These are phyloP conservation scores for Colletotrichum spinosum DNA, from an alignment of 2,329 filamentous ascomycete genomes.

Conservation along the genomic window DNA sequence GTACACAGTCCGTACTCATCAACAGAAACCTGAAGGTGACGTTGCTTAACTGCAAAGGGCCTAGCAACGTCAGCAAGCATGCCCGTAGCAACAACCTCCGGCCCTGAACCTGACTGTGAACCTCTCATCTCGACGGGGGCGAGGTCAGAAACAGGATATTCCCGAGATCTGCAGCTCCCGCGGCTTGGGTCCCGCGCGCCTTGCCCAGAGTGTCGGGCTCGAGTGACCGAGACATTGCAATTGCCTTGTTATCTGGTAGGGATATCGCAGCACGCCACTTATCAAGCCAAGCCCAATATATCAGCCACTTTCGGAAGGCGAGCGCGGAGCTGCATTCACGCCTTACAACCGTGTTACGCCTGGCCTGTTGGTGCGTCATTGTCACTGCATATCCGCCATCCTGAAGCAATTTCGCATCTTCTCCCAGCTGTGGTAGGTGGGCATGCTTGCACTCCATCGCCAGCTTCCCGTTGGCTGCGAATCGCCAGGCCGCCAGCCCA, in stretches of 20 bases:
- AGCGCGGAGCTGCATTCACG: too few species aligned
- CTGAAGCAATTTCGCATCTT: too few species aligned
- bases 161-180: slow-evolving; percentile 29
- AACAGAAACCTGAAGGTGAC: slow-evolving; percentile 7
- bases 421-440: too few species aligned
- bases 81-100: slow-evolving; percentile 2
- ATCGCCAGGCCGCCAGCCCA: slow-evolving; percentile 12
- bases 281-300: background rate
- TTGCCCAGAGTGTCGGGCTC: slow-evolving; percentile 21
- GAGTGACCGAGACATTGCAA: slow-evolving; percentile 8
- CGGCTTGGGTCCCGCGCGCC: slow-evolving; percentile 4
- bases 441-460: background rate
- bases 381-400: too few species aligned
- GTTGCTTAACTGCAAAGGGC: slow-evolving; percentile 21
- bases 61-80: slow-evolving; percentile 22
- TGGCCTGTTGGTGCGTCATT: too few species aligned
- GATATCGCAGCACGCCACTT: slow-evolving; percentile 3
- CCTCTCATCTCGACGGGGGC: background rate
- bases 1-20: background rate
- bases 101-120: slow-evolving; percentile 5
- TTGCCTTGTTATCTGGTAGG: slow-evolving; percentile 5
- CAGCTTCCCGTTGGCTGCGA: background rate
- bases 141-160: slow-evolving; percentile 8
- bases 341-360: too few species aligned
- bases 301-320: too few species aligned